A percentile compares a stretch with the other conserved stretches of the same genome.
Evolutionary conservation across 345 rosid species (phyloP).

Genomic region (Hibiscus tridactylites): DNA sequence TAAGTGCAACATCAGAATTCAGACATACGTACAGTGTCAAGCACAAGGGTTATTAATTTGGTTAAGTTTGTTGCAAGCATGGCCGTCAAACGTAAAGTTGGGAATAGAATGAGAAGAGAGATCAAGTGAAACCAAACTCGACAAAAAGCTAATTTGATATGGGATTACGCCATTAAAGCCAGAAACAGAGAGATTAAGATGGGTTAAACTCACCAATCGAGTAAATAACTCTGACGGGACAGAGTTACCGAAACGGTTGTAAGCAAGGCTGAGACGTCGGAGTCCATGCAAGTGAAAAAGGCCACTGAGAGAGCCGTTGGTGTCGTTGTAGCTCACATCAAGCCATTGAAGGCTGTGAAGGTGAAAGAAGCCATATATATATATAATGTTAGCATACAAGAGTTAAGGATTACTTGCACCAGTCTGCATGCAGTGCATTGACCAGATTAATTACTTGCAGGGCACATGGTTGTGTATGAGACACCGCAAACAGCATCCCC

Average conservation of each 20-base stretch:
- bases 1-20: background rate
- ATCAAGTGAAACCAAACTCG: conserved; percentile 11
- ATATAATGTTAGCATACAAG: too few relatives aligned
- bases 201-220: background rate
- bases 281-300: conserved; percentile 20
- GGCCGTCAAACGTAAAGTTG: background rate
- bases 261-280: conserved; percentile 20
- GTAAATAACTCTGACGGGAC: conserved; percentile 9
- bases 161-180: conserved; percentile 12
- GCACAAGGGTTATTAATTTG: conserved; percentile 10
- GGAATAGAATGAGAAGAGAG: background rate
- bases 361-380: background rate
- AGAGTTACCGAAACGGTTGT: conserved; percentile 7
- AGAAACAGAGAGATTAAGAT: conserved; percentile 10
- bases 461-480: too few relatives aligned
- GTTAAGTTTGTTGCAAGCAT: conserved; percentile 7
- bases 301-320: background rate
- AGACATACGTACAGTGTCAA: background rate
- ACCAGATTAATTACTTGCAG: too few relatives aligned
- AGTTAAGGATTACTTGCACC: too few relatives aligned
- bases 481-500: too few relatives aligned
- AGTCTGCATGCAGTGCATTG: too few relatives aligned
- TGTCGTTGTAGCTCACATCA: background rate
- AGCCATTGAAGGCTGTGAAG: background rate
- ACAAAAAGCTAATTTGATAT: background rate